These are phyloP conservation scores for Globisporangium middletonii DNA, from an alignment of 352 stramenopile genomes.

Conservation along the genomic window DNA sequence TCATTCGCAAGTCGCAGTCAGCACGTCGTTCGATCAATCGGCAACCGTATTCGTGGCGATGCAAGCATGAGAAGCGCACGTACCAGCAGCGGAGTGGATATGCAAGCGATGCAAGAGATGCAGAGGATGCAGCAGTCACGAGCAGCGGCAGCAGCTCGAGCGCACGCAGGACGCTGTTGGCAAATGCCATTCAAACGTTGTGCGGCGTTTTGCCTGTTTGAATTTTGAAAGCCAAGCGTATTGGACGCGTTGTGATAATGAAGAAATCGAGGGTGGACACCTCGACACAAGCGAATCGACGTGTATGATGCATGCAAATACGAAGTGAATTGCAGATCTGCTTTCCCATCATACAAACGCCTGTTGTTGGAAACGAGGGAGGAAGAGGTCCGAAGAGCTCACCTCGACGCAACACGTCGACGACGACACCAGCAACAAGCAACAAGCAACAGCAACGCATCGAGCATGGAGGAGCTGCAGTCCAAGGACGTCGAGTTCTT, in stretches of 20 bases:
- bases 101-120: background rate
- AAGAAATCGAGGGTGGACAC: background rate
- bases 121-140: background rate
- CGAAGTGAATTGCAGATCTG: no score
- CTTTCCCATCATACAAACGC: no score
- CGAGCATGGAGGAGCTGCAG: slow-evolving; percentile 54
- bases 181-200: background rate
- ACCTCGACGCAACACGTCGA: background rate
- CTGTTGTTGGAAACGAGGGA: no score
- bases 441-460: background rate
- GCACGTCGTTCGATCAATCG: no score
- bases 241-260: background rate
- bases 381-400: no score
- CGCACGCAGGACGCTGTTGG: background rate
- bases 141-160: no score
- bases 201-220: background rate
- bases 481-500: slow-evolving; percentile 82
- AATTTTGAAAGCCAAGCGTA: background rate
- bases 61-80: background rate
- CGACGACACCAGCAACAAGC: slow-evolving; percentile 1
- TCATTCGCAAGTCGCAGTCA: no score
- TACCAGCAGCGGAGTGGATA: background rate
- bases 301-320: no score
- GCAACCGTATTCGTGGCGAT: no score
- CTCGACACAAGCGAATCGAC: background rate